Base-by-base conservation (phyloP, 148 eudicot genomes). In the Pouteria glomerata region DNA sequence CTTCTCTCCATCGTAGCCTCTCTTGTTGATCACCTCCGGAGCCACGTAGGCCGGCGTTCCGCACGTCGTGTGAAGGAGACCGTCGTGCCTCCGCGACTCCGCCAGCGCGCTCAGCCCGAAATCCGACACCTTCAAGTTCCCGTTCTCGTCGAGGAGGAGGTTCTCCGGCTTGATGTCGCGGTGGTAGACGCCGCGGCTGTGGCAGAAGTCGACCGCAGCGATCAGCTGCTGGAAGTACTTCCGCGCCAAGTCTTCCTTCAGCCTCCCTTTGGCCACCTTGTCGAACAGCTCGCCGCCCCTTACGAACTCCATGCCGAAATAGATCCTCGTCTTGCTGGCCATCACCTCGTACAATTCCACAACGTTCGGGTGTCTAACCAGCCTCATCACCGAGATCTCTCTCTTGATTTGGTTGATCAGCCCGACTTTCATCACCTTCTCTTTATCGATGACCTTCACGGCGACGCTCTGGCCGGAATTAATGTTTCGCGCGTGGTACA, bases 1-100 rank as follows among this genome's bases (percentile, higher is more conserved):
- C 71, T 92, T 92, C 0, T 82, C 89, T 0, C 97, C 97, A 14
- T 92, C 92, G 31, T 92, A 92, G 0, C 97, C 87, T 37, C 60
- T 71, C 68, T 87, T 87, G 59, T 79, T 86, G 16, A 92, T 89
- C 19, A 92, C 89, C 63, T 92, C 97, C 8, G 97, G 97, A 0
- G 95, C 95, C 0, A 92, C 97, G 24, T 92, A 92, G 12, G 97
- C 95, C 4, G 97, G 97, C 0, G 97, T 92, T 3, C 97, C 97
- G 63, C 97, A 92, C n/a, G 95, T 86, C 0, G 97, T 92, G 75
- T 92, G 97, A 7, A 92, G 76, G 1, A 89, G 86, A 0, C 97
- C 97, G 42, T 92, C 97, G 24, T 82, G 80, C 57, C 97, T 67
- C 16, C 72, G 80, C 0, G 92, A 84, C 24, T 92, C 95, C 10